Evolutionary conservation across 2,329 filamentous ascomycete genomes (phyloP).

Genomic region (Ophidiomyces ophidiicola): DNA sequence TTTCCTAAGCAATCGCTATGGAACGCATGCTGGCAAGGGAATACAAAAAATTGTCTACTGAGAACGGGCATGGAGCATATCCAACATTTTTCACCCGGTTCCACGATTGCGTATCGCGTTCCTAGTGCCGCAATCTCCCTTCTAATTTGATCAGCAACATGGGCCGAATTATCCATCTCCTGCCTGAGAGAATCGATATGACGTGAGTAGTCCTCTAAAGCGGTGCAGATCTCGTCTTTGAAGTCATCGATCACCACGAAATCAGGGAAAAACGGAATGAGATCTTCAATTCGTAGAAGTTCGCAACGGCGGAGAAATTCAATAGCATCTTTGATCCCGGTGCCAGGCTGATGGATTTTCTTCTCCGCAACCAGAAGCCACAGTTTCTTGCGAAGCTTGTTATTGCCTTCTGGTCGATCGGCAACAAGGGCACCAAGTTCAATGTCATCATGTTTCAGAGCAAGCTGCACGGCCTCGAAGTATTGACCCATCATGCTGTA

Average conservation of each 20-base stretch:
- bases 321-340: slow-evolving; percentile 84
- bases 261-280: slow-evolving; percentile 97
- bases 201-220: slow-evolving; percentile 82
- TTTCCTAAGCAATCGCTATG: slow-evolving; percentile 87
- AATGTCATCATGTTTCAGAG: slow-evolving; percentile 76
- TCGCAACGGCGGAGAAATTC: slow-evolving; percentile 88
- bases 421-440: slow-evolving; percentile 83
- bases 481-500: slow-evolving; percentile 96
- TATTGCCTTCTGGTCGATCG: slow-evolving; percentile 65
- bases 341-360: slow-evolving; percentile 67
- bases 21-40: slow-evolving; percentile 95
- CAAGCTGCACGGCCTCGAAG: slow-evolving; percentile 81
- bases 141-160: slow-evolving; percentile 82
- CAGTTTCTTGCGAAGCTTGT: slow-evolving; percentile 74
- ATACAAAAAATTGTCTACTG: slow-evolving; percentile 91
- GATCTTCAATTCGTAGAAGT: slow-evolving; percentile 82
- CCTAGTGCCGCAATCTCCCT: slow-evolving; percentile 76
- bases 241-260: slow-evolving; percentile 99
- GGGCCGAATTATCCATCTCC: slow-evolving; percentile 91
- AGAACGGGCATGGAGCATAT: slow-evolving; percentile 74
- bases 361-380: slow-evolving; percentile 94
- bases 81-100: slow-evolving; percentile 90
- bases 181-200: slow-evolving; percentile 78
- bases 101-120: slow-evolving; percentile 85
- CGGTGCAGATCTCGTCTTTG: slow-evolving; percentile 92